phyloP scores from a whole-genome alignment of 2,329 filamentous ascomycete genomes.

The Leptosphaerulina australis region DNA sequence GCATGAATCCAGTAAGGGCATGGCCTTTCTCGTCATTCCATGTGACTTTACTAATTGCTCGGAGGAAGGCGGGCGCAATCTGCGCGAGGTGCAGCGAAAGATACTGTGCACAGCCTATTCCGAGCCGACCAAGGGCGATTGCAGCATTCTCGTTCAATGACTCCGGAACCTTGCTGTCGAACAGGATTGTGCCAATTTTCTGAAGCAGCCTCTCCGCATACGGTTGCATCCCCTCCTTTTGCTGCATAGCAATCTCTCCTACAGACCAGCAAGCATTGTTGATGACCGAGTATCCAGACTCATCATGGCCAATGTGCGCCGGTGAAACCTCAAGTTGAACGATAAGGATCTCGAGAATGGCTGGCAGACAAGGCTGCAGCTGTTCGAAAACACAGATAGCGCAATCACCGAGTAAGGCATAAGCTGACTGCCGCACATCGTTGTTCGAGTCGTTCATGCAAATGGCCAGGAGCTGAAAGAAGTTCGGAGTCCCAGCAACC shows the following conservation, averaged over 20 bases:
- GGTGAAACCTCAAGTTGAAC: conserved; percentile 77
- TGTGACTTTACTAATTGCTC: conserved; percentile 80
- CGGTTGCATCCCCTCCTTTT: conserved; percentile 72
- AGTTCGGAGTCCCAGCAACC: conserved; percentile 74
- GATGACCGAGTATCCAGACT: conserved; percentile 86
- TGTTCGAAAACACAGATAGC: conserved; percentile 89
- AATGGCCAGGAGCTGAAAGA: conserved; percentile 88
- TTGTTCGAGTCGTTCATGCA: conserved; percentile 92
- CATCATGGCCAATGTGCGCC: conserved; percentile 78
- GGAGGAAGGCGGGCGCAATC: conserved; percentile 83
- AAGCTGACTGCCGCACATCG: conserved; percentile 94
- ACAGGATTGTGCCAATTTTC: conserved; percentile 80
- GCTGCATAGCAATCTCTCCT: conserved; percentile 86
- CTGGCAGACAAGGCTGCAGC: conserved; percentile 73
- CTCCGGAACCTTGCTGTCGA: conserved; percentile 81
- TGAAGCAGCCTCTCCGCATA: conserved; percentile 79
- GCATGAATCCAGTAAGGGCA: conserved; percentile 87
- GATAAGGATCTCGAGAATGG: conserved; percentile 80
- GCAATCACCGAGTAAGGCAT: conserved; percentile 91
- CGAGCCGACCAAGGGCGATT: conserved; percentile 87
- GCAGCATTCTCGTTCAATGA: conserved; percentile 93
- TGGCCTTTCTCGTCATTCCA: conserved; percentile 93
- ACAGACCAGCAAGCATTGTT: conserved; percentile 99
- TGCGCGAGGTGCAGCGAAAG: conserved; percentile 79
- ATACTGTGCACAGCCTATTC: conserved; percentile 75